Evolutionary conservation across 805 yeast species (phyloP).

Genomic region (Candida silvicultrix): DNA sequence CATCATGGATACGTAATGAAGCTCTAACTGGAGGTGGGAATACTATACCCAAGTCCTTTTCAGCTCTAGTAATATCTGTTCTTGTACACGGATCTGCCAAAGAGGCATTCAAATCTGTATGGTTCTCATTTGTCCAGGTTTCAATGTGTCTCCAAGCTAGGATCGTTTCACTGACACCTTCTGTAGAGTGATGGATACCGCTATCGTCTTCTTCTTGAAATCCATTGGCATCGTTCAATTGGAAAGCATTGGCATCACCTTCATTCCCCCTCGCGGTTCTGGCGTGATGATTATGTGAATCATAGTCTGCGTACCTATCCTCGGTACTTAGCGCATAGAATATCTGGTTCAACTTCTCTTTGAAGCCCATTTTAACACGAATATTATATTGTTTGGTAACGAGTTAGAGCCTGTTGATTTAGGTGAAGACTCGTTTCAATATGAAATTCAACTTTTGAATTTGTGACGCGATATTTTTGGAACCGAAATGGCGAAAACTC

Average conservation of each 20-base stretch:
- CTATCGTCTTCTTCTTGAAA: constrained; percentile 29
- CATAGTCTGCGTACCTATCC: constrained; percentile 67
- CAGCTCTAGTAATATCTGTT: constrained; percentile 76
- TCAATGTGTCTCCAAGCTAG: constrained; percentile 89
- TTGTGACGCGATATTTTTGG: background rate
- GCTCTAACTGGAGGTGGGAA: constrained; percentile 82
- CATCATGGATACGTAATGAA: constrained; percentile 78
- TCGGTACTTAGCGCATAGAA: constrained; percentile 58
- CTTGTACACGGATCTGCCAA: constrained; percentile 74
- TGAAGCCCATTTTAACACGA: constrained; percentile 27
- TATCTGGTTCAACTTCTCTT: constrained; percentile 48
- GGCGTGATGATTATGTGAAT: constrained; percentile 35
- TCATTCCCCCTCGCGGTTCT: constrained; percentile 16
- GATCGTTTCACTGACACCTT: constrained; percentile 69
- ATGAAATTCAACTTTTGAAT: background rate
- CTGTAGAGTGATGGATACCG: constrained; percentile 28
- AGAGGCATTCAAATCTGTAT: constrained; percentile 77
- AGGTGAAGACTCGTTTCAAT: background rate
- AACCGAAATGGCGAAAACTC: background rate
- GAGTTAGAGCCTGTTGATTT: no score
- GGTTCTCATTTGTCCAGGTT: constrained; percentile 71
- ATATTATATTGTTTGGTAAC: no score
- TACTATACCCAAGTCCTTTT: constrained; percentile 66
- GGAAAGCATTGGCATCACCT: constrained; percentile 8
- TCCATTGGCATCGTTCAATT: constrained; percentile 23